phyloP scores from a whole-genome alignment of 2,329 filamentous ascomycete genomes.

The Beauveria asiatica region DNA sequence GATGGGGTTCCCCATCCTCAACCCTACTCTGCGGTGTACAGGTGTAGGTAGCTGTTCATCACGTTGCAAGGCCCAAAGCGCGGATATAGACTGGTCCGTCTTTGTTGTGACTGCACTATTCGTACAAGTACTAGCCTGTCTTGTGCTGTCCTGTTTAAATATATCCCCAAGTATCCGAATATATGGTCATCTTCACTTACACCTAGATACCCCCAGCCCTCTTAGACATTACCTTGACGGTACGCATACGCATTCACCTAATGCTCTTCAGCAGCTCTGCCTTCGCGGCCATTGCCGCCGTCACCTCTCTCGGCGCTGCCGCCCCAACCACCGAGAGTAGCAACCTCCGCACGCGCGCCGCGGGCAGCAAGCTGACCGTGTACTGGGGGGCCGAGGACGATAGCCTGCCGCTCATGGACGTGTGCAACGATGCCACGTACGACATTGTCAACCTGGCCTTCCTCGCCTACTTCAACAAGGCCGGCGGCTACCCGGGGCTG shows the following conservation, averaged over 20 bases:
- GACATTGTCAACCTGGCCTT: slow-evolving; percentile 18
- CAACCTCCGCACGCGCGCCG: slow-evolving; percentile 2
- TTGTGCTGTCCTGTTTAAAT: neutral
- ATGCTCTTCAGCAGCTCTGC: slow-evolving; percentile 8
- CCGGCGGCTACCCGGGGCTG: slow-evolving; percentile 12
- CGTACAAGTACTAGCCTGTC: neutral
- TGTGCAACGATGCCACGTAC: slow-evolving; percentile 15
- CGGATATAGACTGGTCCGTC: neutral
- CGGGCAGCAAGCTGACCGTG: slow-evolving; percentile 15
- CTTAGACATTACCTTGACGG: neutral
- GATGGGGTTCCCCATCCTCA: neutral
- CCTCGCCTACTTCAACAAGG: slow-evolving; percentile 15
- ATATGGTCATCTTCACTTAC: slow-evolving; percentile 1
- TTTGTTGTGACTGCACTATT: neutral
- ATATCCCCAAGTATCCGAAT: neutral
- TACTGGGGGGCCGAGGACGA: slow-evolving; percentile 18
- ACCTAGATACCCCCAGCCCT: neutral
- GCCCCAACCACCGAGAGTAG: neutral
- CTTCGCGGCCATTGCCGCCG: slow-evolving; percentile 2
- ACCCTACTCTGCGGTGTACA: neutral
- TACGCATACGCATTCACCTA: neutral
- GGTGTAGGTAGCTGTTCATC: neutral
- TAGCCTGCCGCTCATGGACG: slow-evolving; percentile 13
- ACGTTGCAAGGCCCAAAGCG: neutral
- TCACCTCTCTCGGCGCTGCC: slow-evolving; percentile 2